Conservation (phyloP, 2,329 filamentous ascomycete species). For the Claviceps pusilla region DNA sequence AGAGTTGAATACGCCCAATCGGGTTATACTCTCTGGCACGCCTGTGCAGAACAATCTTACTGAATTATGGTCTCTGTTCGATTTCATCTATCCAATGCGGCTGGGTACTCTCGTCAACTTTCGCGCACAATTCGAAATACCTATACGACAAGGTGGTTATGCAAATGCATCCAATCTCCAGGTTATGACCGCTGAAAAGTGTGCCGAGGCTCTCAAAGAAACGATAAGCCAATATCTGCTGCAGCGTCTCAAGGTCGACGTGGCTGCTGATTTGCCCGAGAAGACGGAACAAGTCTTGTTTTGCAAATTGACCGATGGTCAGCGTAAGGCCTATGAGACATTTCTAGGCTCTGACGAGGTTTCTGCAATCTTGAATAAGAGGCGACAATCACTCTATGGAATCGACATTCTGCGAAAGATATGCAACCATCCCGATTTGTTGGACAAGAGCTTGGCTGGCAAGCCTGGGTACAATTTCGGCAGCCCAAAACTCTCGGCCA, state of each 20-base stretch:
- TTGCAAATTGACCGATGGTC: constrained; percentile 68
- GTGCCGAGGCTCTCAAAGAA: constrained; percentile 84
- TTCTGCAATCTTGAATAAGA: constrained; percentile 60
- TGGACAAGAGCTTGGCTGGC: constrained; percentile 41
- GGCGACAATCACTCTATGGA: constrained; percentile 68
- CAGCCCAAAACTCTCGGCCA: constrained; percentile 64
- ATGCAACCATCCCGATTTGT: constrained; percentile 89
- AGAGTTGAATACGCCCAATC: constrained; percentile 74
- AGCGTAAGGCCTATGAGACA: constrained; percentile 64
- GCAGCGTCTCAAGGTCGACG: constrained; percentile 84
- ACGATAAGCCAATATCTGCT: constrained; percentile 86
- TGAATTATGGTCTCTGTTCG: constrained; percentile 93
- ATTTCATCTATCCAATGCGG: constrained; percentile 94
- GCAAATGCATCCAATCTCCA: constrained; percentile 89
- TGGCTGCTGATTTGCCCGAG: constrained; percentile 82
- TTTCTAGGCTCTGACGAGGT: constrained; percentile 78
- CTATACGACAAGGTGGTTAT: constrained; percentile 85
- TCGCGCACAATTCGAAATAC: constrained; percentile 79
- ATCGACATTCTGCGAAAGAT: constrained; percentile 90
- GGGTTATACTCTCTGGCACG: constrained; percentile 87
- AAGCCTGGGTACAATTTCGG: constrained; percentile 65
- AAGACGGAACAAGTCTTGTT: constrained; percentile 96
- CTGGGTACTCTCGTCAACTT: constrained; percentile 85
- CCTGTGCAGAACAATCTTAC: constrained; percentile 95
- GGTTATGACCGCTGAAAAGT: constrained; percentile 86